Conservation (phyloP, 2,329 filamentous ascomycete species). For the Talaromyces sp. region DNA sequence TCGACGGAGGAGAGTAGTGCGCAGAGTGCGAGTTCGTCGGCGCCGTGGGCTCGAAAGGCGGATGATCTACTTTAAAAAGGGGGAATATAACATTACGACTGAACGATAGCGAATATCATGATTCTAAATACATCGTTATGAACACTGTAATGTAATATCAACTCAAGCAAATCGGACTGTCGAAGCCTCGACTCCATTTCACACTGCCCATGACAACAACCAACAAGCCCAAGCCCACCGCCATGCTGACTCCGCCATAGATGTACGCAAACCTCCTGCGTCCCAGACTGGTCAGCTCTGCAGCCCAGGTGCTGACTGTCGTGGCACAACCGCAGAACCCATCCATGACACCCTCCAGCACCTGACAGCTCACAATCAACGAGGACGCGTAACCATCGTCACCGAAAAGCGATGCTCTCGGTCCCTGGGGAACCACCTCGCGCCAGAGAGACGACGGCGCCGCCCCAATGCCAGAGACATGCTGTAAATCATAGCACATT, state of each 20-base stretch:
- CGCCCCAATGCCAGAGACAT: slow-evolving; percentile 47
- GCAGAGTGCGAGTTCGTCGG: not conserved
- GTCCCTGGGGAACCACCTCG: slow-evolving; percentile 24
- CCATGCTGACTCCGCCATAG: slow-evolving; percentile 47
- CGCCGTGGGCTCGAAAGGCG: no score
- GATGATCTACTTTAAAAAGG: slow-evolving; percentile 2
- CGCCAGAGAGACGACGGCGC: slow-evolving; percentile 20
- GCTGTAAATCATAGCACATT: slow-evolving; percentile 73
- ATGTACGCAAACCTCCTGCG: slow-evolving; percentile 45
- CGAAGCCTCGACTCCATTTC: slow-evolving; percentile 45
- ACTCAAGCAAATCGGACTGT: not conserved
- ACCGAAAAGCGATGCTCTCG: not conserved
- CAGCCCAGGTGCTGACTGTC: slow-evolving; percentile 63
- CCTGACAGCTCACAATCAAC: slow-evolving; percentile 54
- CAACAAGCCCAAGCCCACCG: slow-evolving; percentile 42
- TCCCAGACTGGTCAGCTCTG: slow-evolving; percentile 50
- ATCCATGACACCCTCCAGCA: slow-evolving; percentile 61
- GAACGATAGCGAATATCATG: not conserved
- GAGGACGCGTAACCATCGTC: slow-evolving; percentile 27
- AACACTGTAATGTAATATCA: not conserved
- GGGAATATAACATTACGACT: not conserved
- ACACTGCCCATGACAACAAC: slow-evolving; percentile 53
- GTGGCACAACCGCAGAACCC: slow-evolving; percentile 63
- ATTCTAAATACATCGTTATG: not conserved
- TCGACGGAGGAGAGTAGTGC: not conserved